phyloP scores from a whole-genome alignment of 306 rosid genomes.

The Ochetophila trinervis region DNA sequence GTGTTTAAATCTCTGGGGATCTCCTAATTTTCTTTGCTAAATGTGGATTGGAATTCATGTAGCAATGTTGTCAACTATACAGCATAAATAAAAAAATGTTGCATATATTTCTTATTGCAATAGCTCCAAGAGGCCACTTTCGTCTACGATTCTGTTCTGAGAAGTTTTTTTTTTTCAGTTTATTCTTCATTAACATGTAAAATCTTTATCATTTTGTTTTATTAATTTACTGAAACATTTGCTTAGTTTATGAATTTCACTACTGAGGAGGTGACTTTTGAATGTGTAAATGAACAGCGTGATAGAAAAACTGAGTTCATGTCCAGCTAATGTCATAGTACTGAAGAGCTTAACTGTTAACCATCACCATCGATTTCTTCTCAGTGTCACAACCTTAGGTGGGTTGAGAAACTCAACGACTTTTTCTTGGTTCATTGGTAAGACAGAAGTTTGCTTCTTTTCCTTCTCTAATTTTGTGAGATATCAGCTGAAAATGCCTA shows the following conservation, averaged over 20 bases:
- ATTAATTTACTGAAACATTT: no score
- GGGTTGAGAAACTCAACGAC: constrained; percentile 47
- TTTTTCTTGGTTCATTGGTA: constrained; percentile 69
- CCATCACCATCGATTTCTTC: constrained; percentile 40
- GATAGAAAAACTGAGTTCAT: constrained; percentile 46
- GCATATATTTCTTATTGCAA: no score
- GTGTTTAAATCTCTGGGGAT: no score
- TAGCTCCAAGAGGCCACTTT: no score
- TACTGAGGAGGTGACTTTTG: neutral
- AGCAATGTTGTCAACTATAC: neutral
- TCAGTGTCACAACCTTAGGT: constrained; percentile 40
- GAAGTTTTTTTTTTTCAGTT: no score
- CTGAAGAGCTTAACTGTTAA: constrained; percentile 48
- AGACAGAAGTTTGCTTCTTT: neutral
- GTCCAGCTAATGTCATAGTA: constrained; percentile 29
- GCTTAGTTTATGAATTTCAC: no score
- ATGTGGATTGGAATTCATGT: neutral
- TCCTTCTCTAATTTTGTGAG: neutral
- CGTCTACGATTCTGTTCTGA: no score
- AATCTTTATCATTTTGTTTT: no score
- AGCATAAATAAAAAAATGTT: no score
- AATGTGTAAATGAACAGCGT: constrained; percentile 37
- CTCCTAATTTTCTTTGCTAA: neutral
- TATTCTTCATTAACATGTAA: no score
- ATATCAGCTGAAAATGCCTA: neutral